phyloP scores from a whole-genome alignment of 192 early-diverging fungal genomes.

The Glomus cerebriforme region DNA sequence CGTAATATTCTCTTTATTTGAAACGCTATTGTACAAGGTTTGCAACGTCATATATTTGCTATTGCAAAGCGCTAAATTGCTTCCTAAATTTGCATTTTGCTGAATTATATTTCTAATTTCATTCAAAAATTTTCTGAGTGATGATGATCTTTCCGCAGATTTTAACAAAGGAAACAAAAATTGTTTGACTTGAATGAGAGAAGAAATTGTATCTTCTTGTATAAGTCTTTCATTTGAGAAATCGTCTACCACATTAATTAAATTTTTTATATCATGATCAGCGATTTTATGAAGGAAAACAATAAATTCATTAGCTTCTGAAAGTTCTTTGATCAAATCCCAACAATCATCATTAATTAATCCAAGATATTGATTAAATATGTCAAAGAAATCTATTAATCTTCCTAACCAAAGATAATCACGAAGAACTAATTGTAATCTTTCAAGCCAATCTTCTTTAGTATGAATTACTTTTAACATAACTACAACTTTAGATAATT shows the following conservation, averaged over 20 bases:
- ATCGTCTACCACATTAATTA: conserved; percentile 31
- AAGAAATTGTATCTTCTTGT: conserved; percentile 24
- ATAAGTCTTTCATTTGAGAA: conserved; percentile 14
- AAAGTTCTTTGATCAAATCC: background rate
- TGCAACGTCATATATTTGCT: conserved; percentile 12
- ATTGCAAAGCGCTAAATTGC: conserved; percentile 28
- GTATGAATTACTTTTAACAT: background rate
- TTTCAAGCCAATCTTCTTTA: conserved; percentile 3
- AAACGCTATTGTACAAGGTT: conserved; percentile 27
- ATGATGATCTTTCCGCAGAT: background rate
- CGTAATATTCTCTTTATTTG: conserved; percentile 21
- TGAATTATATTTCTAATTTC: background rate
- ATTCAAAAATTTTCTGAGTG: background rate
- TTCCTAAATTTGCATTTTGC: background rate
- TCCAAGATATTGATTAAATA: background rate
- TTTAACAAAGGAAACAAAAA: conserved; percentile 11
- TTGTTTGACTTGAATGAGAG: conserved; percentile 29
- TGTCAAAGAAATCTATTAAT: background rate
- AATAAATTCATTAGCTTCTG: background rate
- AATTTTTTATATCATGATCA: conserved; percentile 19
- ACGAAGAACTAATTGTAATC: background rate
- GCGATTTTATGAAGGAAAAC: background rate
- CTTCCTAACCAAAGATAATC: background rate
- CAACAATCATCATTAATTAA: background rate
- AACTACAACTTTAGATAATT: background rate